Conservation (phyloP, 1,284 basidiomycete genomes). For the Papiliotrema laurentii region DNA sequence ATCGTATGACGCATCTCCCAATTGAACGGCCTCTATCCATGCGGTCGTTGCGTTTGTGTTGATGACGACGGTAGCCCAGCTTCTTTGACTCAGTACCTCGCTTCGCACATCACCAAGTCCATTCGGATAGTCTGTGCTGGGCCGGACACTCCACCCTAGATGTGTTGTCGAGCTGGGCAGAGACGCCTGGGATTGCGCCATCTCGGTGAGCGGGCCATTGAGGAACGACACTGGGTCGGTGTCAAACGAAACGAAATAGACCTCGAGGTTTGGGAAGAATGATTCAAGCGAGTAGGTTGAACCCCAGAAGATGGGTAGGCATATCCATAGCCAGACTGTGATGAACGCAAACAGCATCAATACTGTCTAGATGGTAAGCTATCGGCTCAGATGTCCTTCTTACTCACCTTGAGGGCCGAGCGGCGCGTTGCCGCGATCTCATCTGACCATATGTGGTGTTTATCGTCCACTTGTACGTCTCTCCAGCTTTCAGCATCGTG, state of each 20-base stretch:
- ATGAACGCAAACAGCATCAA: slow-evolving; percentile 18
- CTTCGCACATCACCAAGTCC: slow-evolving; percentile 23
- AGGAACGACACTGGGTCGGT: slow-evolving; percentile 13
- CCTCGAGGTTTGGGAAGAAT: slow-evolving; percentile 22
- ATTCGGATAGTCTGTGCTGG: slow-evolving; percentile 27
- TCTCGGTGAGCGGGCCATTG: slow-evolving; percentile 15
- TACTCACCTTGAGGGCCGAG: slow-evolving; percentile 19
- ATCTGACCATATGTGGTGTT: slow-evolving; percentile 12
- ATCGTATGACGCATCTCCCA: slow-evolving; percentile 36
- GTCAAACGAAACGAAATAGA: slow-evolving; percentile 34
- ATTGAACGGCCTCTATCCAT: slow-evolving; percentile 21
- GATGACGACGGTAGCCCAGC: slow-evolving; percentile 34
- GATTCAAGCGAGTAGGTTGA: slow-evolving; percentile 28
- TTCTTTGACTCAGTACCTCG: slow-evolving; percentile 28
- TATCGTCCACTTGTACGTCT: slow-evolving; percentile 11
- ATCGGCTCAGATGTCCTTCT: neutral
- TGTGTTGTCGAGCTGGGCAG: slow-evolving; percentile 18
- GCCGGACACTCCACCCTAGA: slow-evolving; percentile 25
- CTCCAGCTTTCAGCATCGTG: slow-evolving; percentile 8
- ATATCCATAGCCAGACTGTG: slow-evolving; percentile 32
- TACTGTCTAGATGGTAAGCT: slow-evolving; percentile 12
- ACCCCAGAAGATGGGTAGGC: slow-evolving; percentile 42
- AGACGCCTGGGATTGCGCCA: slow-evolving; percentile 8
- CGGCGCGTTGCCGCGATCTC: slow-evolving; percentile 10
- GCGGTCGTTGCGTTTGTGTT: slow-evolving; percentile 37